Evolutionary conservation across 192 early-diverging fungal genomes (phyloP), one percentile per base, ranked within the genome.

Genomic region (Podochytrium sp.): DNA sequence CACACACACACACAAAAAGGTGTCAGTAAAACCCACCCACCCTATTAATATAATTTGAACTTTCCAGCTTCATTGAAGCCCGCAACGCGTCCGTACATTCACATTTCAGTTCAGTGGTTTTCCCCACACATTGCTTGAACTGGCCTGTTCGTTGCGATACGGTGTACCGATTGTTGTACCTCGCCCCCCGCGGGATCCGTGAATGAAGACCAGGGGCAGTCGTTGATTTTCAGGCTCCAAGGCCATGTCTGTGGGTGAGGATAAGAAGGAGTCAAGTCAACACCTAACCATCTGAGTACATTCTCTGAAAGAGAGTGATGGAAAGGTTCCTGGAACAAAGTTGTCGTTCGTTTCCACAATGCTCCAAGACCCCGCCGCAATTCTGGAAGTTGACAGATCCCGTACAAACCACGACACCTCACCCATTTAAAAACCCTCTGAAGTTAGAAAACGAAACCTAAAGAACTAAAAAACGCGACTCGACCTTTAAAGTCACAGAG

Each of bases 121-220:
- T 50, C 37, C 47, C 43, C 5, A 47, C 30, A 33, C 75, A 76
- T 53, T 63, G 65, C 39, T 76, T 76, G 40, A 39, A 76, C 23
- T 12, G 4, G 30, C 75, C 75, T 12, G 75, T 76, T 23, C 65
- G 10, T 62, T 70, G 30, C 20, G 75, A 76, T n/a, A 76, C 33
- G 12, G 56, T 1, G 47, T 69, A 76, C 4, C 65, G 66, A 52
- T 76, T 47, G 37, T 65, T 49, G 39, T 69, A 70, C 37, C 66
- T 16, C 16, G 75, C 56, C 16, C n/a, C 23, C 1, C 20, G 55
- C 30, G 50, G 75, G 75, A 51, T 76, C 66, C 16, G 75, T 55
- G 23, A 42, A 27, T 1, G 25, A 20, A 35, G 5, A 34, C 40
- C 40, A 62, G 3, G 49, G 72, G 33, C 72, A 74, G 20, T 47